Conservation (phyloP, 495 filamentous ascomycete genomes). For the Aspergillus conjunctus region DNA sequence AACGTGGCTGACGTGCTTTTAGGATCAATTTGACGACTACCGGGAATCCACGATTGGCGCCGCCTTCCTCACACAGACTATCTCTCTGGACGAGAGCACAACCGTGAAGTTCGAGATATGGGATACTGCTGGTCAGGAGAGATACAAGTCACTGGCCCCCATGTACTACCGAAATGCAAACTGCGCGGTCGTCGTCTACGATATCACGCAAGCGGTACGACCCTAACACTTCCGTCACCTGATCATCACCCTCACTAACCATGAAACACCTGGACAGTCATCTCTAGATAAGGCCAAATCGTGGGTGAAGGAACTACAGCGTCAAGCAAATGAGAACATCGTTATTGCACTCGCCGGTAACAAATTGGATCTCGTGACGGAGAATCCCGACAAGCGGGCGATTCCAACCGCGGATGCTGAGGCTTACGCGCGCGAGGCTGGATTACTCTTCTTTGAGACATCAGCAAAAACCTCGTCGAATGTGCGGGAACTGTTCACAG, state of each 20-base stretch:
- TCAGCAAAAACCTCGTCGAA: slow-evolving; percentile 97
- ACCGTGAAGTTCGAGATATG: slow-evolving; percentile 99
- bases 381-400: slow-evolving; percentile 89
- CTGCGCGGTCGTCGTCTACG: slow-evolving; percentile 98
- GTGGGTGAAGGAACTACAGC: slow-evolving; percentile 99
- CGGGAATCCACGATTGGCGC: slow-evolving; percentile 98
- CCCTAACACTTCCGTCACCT: slow-evolving; percentile 9
- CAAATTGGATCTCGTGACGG: slow-evolving; percentile 91
- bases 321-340: slow-evolving; percentile 99
- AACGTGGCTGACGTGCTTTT: slow-evolving; percentile 16
- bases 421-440: slow-evolving; percentile 90
- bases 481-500: slow-evolving; percentile 94
- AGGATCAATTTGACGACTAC: slow-evolving; percentile 99
- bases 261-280: slow-evolving; percentile 56
- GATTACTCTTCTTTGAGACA: slow-evolving; percentile 94
- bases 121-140: slow-evolving; percentile 97
- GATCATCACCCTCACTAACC: slow-evolving; percentile 10
- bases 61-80: slow-evolving; percentile 97
- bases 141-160: slow-evolving; percentile 96
- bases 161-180: slow-evolving; percentile 99
- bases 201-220: slow-evolving; percentile 96
- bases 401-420: slow-evolving; percentile 87
- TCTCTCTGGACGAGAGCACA: slow-evolving; percentile 93
- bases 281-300: slow-evolving; percentile 98
- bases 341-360: slow-evolving; percentile 97